These are phyloP conservation scores for Epichloe amarillans DNA, from an alignment of 2,329 filamentous ascomycete species.

Conservation along the genomic window DNA sequence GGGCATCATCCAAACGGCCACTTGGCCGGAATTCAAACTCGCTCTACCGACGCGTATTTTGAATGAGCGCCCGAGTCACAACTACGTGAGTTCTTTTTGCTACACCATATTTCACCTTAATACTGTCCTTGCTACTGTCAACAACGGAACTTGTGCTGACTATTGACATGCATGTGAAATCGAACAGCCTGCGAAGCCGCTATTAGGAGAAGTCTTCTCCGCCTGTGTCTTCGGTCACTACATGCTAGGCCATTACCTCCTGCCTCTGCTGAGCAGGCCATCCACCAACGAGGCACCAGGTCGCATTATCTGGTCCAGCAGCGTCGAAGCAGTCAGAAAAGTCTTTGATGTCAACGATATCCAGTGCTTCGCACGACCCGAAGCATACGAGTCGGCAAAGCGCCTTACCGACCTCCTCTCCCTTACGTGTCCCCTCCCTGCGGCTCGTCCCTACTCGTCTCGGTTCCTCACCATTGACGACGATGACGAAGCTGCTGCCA, in stretches of 20 bases:
- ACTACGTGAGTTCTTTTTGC: slow-evolving; percentile 17
- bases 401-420: slow-evolving; percentile 72
- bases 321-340: slow-evolving; percentile 50
- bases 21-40: slow-evolving; percentile 68
- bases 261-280: slow-evolving; percentile 52
- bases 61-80: slow-evolving; percentile 23
- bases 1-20: slow-evolving; percentile 53
- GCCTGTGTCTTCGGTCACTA: slow-evolving; percentile 96
- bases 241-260: slow-evolving; percentile 66
- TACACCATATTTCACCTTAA: too few species aligned
- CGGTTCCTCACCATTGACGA: slow-evolving; percentile 36
- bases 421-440: slow-evolving; percentile 58
- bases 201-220: slow-evolving; percentile 71
- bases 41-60: slow-evolving; percentile 35
- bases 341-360: slow-evolving; percentile 57
- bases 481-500: slow-evolving; percentile 6
- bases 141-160: neutral
- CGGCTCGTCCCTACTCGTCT: slow-evolving; percentile 41
- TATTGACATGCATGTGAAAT: neutral
- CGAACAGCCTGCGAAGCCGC: slow-evolving; percentile 37
- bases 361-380: slow-evolving; percentile 50
- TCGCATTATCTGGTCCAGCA: slow-evolving; percentile 78
- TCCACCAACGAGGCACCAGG: slow-evolving; percentile 32
- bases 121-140: neutral
- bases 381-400: slow-evolving; percentile 78